Evolutionary conservation across 768 basidiomycete species (phyloP).

Genomic region (Suillus sp.): DNA sequence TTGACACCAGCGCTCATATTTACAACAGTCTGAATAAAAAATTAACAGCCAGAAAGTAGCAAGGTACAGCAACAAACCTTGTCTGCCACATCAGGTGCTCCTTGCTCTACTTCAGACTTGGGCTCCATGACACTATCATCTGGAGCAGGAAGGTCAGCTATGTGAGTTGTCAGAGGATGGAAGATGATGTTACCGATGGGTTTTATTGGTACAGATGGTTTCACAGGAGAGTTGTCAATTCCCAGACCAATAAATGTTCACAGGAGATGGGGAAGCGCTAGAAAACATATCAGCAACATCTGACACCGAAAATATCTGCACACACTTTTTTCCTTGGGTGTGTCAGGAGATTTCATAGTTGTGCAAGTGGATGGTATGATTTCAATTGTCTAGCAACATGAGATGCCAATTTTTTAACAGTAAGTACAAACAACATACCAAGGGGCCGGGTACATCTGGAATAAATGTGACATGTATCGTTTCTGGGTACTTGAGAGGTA

Average conservation of each 20-base stretch:
- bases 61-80: too few species aligned
- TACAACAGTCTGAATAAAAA: too few species aligned
- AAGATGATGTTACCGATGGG: neutral
- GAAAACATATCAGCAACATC: neutral
- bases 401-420: neutral
- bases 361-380: neutral
- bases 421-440: neutral
- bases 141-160: neutral
- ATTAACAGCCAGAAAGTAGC: too few species aligned
- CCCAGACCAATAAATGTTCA: neutral
- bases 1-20: too few species aligned
- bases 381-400: neutral
- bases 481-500: conserved; percentile 1
- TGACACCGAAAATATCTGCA: neutral
- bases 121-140: neutral
- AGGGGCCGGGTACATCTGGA: neutral
- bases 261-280: neutral
- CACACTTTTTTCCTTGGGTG: neutral
- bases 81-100: too few species aligned
- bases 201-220: neutral
- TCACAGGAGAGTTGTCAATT: neutral
- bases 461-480: neutral
- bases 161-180: neutral
- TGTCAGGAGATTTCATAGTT: neutral
- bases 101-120: too few species aligned